Percentiles rank a stretch among this genome's conserved stretches.
These are phyloP conservation scores for Botrytis byssoidea DNA, from an alignment of 2,329 filamentous ascomycete species.

Conservation along the genomic window DNA sequence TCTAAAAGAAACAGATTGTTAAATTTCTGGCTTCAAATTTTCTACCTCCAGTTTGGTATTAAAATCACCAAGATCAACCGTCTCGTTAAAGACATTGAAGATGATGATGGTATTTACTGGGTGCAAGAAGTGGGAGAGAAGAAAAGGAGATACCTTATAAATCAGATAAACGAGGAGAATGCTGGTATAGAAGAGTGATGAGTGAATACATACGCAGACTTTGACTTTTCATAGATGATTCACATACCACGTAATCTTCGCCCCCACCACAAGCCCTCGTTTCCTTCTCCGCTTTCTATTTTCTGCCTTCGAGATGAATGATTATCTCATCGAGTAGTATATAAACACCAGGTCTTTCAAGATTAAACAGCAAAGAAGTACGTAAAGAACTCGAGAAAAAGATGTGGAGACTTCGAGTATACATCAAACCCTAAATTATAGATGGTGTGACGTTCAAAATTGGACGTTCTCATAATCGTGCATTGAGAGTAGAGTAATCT, in stretches of 20 bases:
- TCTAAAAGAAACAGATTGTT: too few species aligned
- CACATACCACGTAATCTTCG: fast-evolving
- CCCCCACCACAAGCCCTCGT: not conserved
- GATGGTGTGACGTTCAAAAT: not conserved
- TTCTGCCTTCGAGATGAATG: not conserved
- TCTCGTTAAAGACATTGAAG: not conserved
- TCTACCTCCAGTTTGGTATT: not conserved
- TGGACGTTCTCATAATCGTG: not conserved
- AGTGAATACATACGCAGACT: not conserved
- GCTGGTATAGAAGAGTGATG: too few species aligned
- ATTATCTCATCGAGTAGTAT: not conserved
- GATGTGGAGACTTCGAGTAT: not conserved
- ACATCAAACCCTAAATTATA: not conserved
- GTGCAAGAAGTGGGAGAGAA: not conserved
- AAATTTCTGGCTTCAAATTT: not conserved
- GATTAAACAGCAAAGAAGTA: not conserved
- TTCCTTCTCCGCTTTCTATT: not conserved
- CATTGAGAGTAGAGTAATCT: fast-evolving
- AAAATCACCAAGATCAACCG: fast-evolving
- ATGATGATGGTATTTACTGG: not conserved
- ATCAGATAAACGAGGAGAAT: not conserved
- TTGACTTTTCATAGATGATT: not conserved
- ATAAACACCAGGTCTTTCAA: not conserved
- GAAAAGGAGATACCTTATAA: not conserved
- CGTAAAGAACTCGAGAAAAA: too few species aligned